These are phyloP conservation scores for Lolium rigidum DNA, from an alignment of 176 grass and related monocot genomes.

Conservation along the genomic window DNA sequence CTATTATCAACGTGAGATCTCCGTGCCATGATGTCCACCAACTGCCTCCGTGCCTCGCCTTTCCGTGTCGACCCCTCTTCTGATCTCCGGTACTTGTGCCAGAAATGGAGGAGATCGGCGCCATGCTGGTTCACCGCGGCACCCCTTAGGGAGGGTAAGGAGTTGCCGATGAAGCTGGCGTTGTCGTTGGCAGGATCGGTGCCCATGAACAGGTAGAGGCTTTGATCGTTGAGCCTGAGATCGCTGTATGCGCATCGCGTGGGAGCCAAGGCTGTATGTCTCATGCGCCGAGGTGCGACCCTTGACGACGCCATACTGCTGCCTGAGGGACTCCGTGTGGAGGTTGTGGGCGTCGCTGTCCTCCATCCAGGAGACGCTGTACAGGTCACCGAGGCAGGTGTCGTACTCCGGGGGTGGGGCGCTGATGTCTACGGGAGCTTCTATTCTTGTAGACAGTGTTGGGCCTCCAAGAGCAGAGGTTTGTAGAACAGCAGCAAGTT, in stretches of 20 bases:
- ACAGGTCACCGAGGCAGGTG: slow-evolving; percentile 91
- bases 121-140: slow-evolving; percentile 54
- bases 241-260: slow-evolving; percentile 86
- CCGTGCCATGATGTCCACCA: slow-evolving; percentile 61
- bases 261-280: slow-evolving; percentile 62
- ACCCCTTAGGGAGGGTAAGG: not conserved
- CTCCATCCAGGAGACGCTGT: slow-evolving; percentile 78
- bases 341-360: slow-evolving; percentile 45
- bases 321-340: slow-evolving; percentile 58
- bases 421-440: too few relatives aligned
- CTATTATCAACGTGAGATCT: slow-evolving; percentile 70
- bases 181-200: slow-evolving; percentile 71
- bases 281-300: slow-evolving; percentile 53
- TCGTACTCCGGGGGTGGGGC: slow-evolving; percentile 61
- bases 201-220: slow-evolving; percentile 66
- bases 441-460: too few relatives aligned
- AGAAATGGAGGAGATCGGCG: slow-evolving; percentile 81
- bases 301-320: slow-evolving; percentile 77
- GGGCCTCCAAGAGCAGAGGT: too few relatives aligned
- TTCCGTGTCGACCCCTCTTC: slow-evolving; percentile 60
- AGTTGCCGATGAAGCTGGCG: slow-evolving; percentile 14
- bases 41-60: slow-evolving; percentile 49
- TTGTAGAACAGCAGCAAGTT: too few relatives aligned
- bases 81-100: slow-evolving; percentile 66
- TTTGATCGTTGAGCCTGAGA: slow-evolving; percentile 24